Evolutionary conservation across 2,329 filamentous ascomycete species (phyloP).

Genomic region (Neonectria faginata): DNA sequence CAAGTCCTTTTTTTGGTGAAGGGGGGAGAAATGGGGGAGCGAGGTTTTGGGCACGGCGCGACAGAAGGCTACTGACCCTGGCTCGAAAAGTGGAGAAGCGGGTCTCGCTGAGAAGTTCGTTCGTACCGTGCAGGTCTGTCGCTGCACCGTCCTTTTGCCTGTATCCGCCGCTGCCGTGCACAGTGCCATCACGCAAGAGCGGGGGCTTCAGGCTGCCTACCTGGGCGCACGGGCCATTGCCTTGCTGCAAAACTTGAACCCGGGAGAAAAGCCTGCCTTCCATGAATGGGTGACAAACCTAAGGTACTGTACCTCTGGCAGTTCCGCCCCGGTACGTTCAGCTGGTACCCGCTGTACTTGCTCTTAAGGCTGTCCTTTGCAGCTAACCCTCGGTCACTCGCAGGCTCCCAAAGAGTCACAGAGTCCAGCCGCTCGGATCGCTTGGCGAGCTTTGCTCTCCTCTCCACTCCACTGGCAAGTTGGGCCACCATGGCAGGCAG

Average conservation of each 20-base stretch:
- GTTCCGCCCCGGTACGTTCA: constrained; percentile 35
- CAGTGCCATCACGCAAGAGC: constrained; percentile 23
- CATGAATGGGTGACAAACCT: constrained; percentile 13
- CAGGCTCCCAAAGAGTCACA: not conserved
- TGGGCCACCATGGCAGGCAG: constrained; percentile 14
- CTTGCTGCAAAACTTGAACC: constrained; percentile 4
- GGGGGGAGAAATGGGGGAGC: constrained; percentile 47
- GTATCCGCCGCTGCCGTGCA: not conserved
- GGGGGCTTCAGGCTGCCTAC: constrained; percentile 36
- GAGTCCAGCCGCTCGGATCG: constrained; percentile 6
- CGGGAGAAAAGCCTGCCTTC: not conserved
- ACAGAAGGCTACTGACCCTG: constrained; percentile 43
- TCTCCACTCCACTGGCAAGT: not conserved
- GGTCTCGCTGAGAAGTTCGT: not conserved
- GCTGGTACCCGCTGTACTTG: constrained; percentile 27
- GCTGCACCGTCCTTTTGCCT: not conserved
- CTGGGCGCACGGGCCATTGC: constrained; percentile 14
- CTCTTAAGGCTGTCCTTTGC: constrained; percentile 8
- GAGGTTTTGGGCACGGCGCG: constrained; percentile 46
- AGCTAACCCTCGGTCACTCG: constrained; percentile 8
- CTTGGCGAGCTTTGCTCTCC: constrained; percentile 15
- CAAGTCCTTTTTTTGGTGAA: constrained; percentile 51
- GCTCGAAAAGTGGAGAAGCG: constrained; percentile 31
- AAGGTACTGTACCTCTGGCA: constrained; percentile 16
- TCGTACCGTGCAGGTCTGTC: not conserved